Percentiles rank a stretch among this genome's conserved stretches.
Conservation (phyloP, 208 protist species). For the Trypanosoma mega region DNA sequence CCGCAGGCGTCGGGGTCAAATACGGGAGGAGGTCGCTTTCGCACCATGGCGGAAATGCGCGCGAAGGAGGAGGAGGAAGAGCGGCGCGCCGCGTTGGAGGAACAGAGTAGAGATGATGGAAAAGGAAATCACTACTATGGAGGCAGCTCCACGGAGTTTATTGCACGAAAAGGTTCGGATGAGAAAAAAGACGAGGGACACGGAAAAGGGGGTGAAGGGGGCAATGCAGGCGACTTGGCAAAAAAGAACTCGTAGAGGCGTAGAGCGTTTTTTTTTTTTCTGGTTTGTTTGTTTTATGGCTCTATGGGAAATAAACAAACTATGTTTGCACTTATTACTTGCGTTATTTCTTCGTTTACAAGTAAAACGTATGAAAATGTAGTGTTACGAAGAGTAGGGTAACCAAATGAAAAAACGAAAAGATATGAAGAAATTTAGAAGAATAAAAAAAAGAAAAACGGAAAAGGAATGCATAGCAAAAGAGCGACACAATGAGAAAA, state of each 20-base stretch:
- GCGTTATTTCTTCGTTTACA: too few relatives aligned
- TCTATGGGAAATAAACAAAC: background rate
- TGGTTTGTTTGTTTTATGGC: background rate
- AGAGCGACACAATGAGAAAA: too few relatives aligned
- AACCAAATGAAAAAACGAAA: too few relatives aligned
- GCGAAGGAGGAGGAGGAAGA: conserved; percentile 38
- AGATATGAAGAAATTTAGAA: too few relatives aligned
- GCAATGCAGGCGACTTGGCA: background rate
- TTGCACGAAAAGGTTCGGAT: conserved; percentile 28
- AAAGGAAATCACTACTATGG: conserved; percentile 73
- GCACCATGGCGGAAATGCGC: conserved; percentile 52
- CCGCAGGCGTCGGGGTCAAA: background rate
- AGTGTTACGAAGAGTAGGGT: too few relatives aligned
- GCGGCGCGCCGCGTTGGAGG: conserved; percentile 19
- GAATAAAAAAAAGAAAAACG: too few relatives aligned
- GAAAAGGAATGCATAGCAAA: too few relatives aligned
- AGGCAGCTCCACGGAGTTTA: conserved; percentile 56
- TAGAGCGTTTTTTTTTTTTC: too few relatives aligned
- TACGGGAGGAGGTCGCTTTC: conserved; percentile 16
- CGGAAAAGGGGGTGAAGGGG: conserved; percentile 5
- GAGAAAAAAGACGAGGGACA: conserved; percentile 17
- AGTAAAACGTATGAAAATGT: too few relatives aligned
- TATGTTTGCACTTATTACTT: too few relatives aligned
- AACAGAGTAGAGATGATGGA: conserved; percentile 5
- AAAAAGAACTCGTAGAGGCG: conserved; percentile 6